Base-by-base conservation (phyloP, 2,329 filamentous ascomycete species). In the Nemania sp. region DNA sequence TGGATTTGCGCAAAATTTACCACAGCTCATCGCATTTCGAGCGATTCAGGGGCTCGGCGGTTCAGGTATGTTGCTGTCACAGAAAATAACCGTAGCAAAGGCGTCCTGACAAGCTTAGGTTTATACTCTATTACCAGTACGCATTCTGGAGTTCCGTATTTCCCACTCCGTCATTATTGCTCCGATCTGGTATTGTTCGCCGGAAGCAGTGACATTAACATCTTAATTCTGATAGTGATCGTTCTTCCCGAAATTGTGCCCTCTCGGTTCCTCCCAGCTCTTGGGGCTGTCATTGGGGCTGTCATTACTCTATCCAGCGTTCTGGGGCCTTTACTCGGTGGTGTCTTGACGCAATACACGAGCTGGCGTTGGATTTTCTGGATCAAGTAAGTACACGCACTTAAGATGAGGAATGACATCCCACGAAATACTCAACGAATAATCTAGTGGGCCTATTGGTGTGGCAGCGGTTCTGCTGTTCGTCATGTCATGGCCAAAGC, bases 281-380 rank as follows among this genome's bases (percentile, higher is more conserved):
- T 83, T 9, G 76, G 72, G 2, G 73, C 71, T 17, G 52, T 80
- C 1, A 72, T 82, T 3, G 81, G 80, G 0, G 64, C 79, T 15
- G 73, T 80, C 2, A 66, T 82, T 40, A 75, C 77, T 19, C 57
- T 73, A 19, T 71, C 78, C 5, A 79, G 79, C 12, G 75, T 81
- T 2, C 64, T 81, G 20, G 80, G 80, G 0, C 80, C 80, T 0
- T 69, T 82, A 1, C 63, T 82, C 14, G 80, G 80, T 15, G 80
- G 79, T 1, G 28, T 80, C 4, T 60, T 83, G 34, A 80, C 79
- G 1, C 65, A 77, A 14, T 80, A 78, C 47, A 63, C 72, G 1
- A 74, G 67, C 8, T 83, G 80, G 80, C 68, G 77, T 55, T 82
- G 79, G 76, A 72, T 83, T 2, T 84, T 84, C 65, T 83, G 79